These are phyloP conservation scores for Mortierella hygrophila DNA, from an alignment of 192 early-diverging fungal genomes.

Conservation along the genomic window DNA sequence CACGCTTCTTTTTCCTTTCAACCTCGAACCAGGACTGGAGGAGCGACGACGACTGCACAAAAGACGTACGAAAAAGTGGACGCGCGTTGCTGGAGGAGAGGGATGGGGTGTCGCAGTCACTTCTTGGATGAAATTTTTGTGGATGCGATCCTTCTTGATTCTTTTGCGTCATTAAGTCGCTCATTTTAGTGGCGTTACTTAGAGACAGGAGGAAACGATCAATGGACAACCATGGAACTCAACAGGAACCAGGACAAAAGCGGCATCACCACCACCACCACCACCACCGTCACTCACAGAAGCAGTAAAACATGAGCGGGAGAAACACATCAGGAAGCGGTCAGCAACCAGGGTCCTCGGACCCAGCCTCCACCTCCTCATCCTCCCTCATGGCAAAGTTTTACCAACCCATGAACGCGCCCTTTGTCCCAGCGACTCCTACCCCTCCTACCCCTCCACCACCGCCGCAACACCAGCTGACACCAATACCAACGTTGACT, in stretches of 20 bases:
- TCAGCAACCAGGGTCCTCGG: not conserved
- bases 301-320: not conserved
- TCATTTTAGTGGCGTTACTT: not conserved
- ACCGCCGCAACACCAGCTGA: not conserved
- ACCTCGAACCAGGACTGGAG: not conserved
- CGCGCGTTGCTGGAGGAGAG: conserved; percentile 14
- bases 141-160: not conserved
- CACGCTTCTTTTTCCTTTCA: not conserved
- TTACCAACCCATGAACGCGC: conserved; percentile 53
- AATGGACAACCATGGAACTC: not conserved
- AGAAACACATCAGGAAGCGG: not conserved
- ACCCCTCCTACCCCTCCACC: not conserved
- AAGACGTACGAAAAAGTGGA: conserved; percentile 24
- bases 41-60: not conserved
- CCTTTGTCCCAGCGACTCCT: not conserved
- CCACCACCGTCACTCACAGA: not conserved
- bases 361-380: conserved; percentile 9
- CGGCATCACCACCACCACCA: not conserved
- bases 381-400: conserved; percentile 48
- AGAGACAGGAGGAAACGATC: not conserved
- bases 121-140: not conserved
- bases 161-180: not conserved
- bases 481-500: not conserved
- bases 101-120: not conserved
- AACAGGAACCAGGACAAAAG: not conserved